Evolutionary conservation across 805 yeast species (phyloP).

Genomic region (Starmerella sirachaensis): DNA sequence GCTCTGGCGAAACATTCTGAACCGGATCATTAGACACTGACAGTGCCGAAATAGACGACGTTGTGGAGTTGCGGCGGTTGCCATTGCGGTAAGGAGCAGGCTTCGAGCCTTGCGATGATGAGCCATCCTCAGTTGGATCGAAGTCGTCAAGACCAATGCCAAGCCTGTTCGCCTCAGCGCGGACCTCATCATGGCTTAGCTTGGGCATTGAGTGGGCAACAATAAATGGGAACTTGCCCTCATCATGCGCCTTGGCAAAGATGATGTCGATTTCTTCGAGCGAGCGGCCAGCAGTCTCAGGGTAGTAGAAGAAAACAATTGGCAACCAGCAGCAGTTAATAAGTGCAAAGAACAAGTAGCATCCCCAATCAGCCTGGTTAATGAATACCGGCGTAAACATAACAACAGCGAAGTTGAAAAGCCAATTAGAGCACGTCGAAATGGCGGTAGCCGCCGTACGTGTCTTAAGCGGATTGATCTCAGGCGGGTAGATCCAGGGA

Average conservation of each 20-base stretch:
- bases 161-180: constrained; percentile 45
- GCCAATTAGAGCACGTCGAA: constrained; percentile 57
- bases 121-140: constrained; percentile 1
- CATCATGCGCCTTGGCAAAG: constrained; percentile 46
- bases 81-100: background rate
- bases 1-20: no score
- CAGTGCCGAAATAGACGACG: background rate
- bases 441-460: constrained; percentile 52
- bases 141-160: constrained; percentile 30
- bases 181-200: constrained; percentile 45
- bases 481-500: constrained; percentile 58
- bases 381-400: constrained; percentile 53
- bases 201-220: constrained; percentile 55
- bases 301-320: constrained; percentile 53
- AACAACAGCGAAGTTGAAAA: constrained; percentile 52
- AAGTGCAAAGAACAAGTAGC: constrained; percentile 56
- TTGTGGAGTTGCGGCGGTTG: constrained; percentile 3
- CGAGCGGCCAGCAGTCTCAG: constrained; percentile 66
- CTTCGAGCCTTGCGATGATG: constrained; percentile 1
- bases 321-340: constrained; percentile 52
- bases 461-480: constrained; percentile 45
- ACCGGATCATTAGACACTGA: no score
- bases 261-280: constrained; percentile 67
- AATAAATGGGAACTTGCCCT: constrained; percentile 46
- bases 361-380: constrained; percentile 40